These are phyloP conservation scores for Globisporangium splendens DNA, from an alignment of 352 stramenopile species.

Conservation along the genomic window DNA sequence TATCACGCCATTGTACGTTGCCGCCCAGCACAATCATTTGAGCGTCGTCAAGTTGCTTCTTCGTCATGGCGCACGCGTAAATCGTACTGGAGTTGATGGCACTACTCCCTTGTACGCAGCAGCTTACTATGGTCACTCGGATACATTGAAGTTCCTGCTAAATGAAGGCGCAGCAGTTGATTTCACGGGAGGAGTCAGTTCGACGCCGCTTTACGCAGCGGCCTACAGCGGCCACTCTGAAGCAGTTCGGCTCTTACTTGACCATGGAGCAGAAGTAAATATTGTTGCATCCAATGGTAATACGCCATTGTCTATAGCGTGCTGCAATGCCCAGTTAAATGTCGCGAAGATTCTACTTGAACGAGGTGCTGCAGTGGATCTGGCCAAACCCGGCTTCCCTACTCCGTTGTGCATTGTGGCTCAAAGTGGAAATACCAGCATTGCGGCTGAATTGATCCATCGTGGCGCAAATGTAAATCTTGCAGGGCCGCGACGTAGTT, in stretches of 20 bases:
- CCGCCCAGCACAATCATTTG: neutral
- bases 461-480: conserved; percentile 4
- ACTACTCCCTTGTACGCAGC: conserved; percentile 1
- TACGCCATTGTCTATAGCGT: conserved; percentile 1
- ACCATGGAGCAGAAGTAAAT: neutral
- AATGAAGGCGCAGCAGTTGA: conserved; percentile 1
- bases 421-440: conserved; percentile 1
- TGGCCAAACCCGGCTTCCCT: neutral
- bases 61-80: neutral
- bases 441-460: neutral
- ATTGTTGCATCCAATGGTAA: neutral
- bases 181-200: neutral
- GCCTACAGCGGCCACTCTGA: conserved; percentile 2
- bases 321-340: neutral
- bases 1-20: conserved; percentile 1
- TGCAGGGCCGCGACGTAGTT: neutral
- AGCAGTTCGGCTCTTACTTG: neutral
- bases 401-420: conserved; percentile 1
- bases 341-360: conserved; percentile 5
- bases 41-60: conserved; percentile 3
- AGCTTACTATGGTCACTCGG: conserved; percentile 1
- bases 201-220: conserved; percentile 6
- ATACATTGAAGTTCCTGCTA: conserved; percentile 4
- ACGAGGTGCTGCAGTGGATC: conserved; percentile 3
- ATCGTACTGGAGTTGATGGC: conserved; percentile 2